Conservation (phyloP, 1,139 yeast genomes). For the Saccharomyces pastorianus region DNA sequence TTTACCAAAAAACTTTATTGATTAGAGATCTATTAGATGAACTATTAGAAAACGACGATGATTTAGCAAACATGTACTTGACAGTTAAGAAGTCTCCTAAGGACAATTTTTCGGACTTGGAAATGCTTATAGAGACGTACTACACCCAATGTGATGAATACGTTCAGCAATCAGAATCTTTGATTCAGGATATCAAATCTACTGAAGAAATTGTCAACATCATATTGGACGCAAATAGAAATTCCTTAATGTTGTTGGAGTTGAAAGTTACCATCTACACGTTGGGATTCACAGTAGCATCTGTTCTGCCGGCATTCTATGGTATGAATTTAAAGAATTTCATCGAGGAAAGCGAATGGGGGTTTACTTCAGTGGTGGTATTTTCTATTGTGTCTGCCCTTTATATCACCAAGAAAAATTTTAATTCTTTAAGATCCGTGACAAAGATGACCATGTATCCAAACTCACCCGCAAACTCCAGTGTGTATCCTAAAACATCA, state of each 20-base stretch:
- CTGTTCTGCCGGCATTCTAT: slow-evolving; percentile 72
- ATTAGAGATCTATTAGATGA: slow-evolving; percentile 69
- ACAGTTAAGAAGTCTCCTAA: slow-evolving; percentile 33
- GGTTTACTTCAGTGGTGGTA: slow-evolving; percentile 39
- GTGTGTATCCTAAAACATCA: neutral
- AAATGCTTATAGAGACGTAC: slow-evolving; percentile 85
- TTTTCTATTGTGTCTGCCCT: slow-evolving; percentile 37
- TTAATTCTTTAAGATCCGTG: slow-evolving; percentile 37
- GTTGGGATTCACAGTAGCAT: slow-evolving; percentile 73
- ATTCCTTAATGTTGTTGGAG: slow-evolving; percentile 84
- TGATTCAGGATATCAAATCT: slow-evolving; percentile 74
- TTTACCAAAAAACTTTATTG: slow-evolving; percentile 57
- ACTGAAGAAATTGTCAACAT: slow-evolving; percentile 96
- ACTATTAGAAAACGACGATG: slow-evolving; percentile 77
- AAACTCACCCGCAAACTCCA: slow-evolving; percentile 19
- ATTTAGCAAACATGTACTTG: slow-evolving; percentile 75
- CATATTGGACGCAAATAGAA: slow-evolving; percentile 89
- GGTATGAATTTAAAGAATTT: slow-evolving; percentile 94
- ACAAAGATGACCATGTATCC: slow-evolving; percentile 39
- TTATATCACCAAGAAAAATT: slow-evolving; percentile 34
- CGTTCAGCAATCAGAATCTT: slow-evolving; percentile 84
- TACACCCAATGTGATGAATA: slow-evolving; percentile 94
- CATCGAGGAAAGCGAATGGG: slow-evolving; percentile 61
- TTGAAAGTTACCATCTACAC: slow-evolving; percentile 80
- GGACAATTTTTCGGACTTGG: slow-evolving; percentile 66